These are phyloP conservation scores for Saprolegnia diclina DNA, from an alignment of 352 stramenopile species.

Conservation along the genomic window DNA sequence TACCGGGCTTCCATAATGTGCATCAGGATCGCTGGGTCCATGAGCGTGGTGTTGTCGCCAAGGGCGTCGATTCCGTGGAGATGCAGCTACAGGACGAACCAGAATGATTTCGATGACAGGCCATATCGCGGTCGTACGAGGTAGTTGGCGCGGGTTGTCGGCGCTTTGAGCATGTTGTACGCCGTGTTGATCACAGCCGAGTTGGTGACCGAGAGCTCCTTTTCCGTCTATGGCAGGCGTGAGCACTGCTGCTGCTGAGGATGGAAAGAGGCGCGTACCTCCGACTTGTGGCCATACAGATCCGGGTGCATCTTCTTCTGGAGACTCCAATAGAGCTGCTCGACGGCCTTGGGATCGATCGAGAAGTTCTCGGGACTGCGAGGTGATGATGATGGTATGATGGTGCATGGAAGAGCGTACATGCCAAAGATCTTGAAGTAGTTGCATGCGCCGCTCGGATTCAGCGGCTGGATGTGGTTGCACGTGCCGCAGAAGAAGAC, in stretches of 20 bases:
- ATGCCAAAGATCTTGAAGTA: slow-evolving; percentile 86
- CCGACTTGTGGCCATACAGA: slow-evolving; percentile 78
- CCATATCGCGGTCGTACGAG: slow-evolving; percentile 38
- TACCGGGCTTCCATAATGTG: slow-evolving; percentile 83
- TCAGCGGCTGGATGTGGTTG: slow-evolving; percentile 68
- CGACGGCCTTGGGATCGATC: slow-evolving; percentile 70
- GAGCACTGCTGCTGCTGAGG: too few species aligned
- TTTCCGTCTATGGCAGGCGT: slow-evolving; percentile 50
- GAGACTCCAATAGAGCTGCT: slow-evolving; percentile 83
- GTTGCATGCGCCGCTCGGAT: slow-evolving; percentile 55
- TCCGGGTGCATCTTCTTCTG: slow-evolving; percentile 82
- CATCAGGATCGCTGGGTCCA: slow-evolving; percentile 74
- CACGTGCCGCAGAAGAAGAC: slow-evolving; percentile 78
- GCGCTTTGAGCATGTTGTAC: slow-evolving; percentile 85
- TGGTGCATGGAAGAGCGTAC: slow-evolving; percentile 34
- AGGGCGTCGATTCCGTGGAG: slow-evolving; percentile 79
- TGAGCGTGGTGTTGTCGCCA: slow-evolving; percentile 62
- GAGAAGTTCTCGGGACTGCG: slow-evolving; percentile 73
- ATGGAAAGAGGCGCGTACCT: slow-evolving; percentile 49
- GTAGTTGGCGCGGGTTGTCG: slow-evolving; percentile 79
- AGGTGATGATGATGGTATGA: slow-evolving; percentile 7
- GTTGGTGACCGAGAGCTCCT: slow-evolving; percentile 72
- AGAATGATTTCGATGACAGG: not conserved
- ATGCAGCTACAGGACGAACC: slow-evolving; percentile 39
- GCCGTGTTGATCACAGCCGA: slow-evolving; percentile 76